phyloP scores from a whole-genome alignment of 331 rosid species.

The Phaseolus coccineus region DNA sequence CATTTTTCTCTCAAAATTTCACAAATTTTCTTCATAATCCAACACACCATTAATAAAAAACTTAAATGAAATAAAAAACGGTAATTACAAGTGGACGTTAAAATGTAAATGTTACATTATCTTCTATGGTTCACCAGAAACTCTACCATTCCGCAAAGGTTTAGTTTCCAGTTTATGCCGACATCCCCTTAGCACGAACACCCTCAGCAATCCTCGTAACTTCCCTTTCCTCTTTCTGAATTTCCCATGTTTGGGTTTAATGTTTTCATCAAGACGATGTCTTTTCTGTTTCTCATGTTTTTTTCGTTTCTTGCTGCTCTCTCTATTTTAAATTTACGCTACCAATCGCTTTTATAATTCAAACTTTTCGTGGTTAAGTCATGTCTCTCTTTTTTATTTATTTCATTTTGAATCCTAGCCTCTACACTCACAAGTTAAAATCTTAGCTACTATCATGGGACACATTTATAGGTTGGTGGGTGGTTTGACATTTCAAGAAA shows the following conservation, averaged over 20 bases:
- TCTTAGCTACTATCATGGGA: neutral
- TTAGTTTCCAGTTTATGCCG: neutral
- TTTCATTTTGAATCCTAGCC: constrained; percentile 3
- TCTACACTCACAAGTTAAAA: neutral
- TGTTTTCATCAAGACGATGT: neutral
- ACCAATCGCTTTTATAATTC: neutral
- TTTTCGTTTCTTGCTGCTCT: neutral
- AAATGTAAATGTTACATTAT: constrained; percentile 19
- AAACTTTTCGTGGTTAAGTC: neutral
- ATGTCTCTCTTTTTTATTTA: neutral
- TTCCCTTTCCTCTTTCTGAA: neutral
- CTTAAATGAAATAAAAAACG: neutral
- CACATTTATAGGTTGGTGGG: neutral
- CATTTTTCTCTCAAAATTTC: no score
- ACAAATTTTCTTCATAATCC: no score
- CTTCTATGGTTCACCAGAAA: neutral
- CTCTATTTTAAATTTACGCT: neutral
- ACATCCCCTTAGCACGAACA: neutral
- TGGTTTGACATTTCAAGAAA: constrained; percentile 6
- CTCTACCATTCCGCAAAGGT: neutral
- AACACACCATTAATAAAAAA: no score
- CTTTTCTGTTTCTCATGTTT: neutral
- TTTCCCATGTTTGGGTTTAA: neutral
- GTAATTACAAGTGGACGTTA: neutral
- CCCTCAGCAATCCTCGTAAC: constrained; percentile 16